Evolutionary conservation across 2,329 filamentous ascomycete genomes (phyloP), one percentile per base, ranked within the genome.

Genomic region (Alternaria atra): DNA sequence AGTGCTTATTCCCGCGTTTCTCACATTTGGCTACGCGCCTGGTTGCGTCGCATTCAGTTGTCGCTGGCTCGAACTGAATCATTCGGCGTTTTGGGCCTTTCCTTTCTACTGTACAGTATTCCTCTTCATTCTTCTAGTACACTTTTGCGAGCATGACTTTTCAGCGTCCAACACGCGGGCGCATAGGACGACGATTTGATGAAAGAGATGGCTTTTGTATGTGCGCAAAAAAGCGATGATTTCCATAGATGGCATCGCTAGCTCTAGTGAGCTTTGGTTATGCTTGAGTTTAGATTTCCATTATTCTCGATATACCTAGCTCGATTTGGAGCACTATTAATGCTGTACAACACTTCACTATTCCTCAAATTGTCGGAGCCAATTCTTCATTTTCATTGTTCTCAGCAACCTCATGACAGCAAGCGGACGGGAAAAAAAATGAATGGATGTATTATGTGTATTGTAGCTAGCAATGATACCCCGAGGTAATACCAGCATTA

Each of bases 31-130:
- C 48, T 46, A 52, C 43, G 34, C 55, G 20, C 20, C 20, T 25
- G 40, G 40, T 29, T 57, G 37, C 63, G 52, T 52, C 23, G 51
- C 43, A 59, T 56, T 47, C 60, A 59, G 55, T 59, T 59, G 60
- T 63, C 63, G 63, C 63, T 65, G 63, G 63, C 35, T 57, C 57
- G 54, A 57, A 63, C 53, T 52, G 46, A 51, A 34, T 47, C 52
- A 39, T 25, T 30, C 40, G 52, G 51, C 51, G 53, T 48, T 52
- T 34, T 27, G 43, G 32, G 27, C 32, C 23, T 15, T n/a, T 54
- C n/a, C n/a, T 48, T 52, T 56, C 39, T 17, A 51, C 34, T 58
- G 53, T 65, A 58, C n/a, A 55, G 27, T 58, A 55, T 61, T 58
- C n/a, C 20, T 23, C 44, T 35, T 60, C 43, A 13, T 30, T 43